A percentile compares a stretch with the other conserved stretches of the same genome.
Evolutionary conservation across 2,329 filamentous ascomycete species (phyloP).

Genomic region (Colletotrichum echinochloae): DNA sequence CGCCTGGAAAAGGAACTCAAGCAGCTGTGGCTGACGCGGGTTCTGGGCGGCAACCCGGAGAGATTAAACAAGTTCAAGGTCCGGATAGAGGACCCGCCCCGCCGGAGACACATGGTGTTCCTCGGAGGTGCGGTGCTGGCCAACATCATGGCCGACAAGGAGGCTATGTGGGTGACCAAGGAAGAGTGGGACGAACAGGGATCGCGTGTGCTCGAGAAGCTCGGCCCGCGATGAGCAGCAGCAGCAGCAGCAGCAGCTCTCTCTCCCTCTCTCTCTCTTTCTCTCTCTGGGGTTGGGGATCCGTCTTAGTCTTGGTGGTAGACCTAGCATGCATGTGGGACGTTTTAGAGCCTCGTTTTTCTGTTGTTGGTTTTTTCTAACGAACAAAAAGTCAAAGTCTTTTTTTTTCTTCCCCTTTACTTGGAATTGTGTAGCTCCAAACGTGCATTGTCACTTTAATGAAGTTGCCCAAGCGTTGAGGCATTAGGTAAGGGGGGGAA

Average conservation of each 20-base stretch:
- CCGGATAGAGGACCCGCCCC: conserved; percentile 95
- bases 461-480: not conserved
- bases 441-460: not conserved
- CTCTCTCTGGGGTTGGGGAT: conserved; percentile 3
- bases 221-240: conserved; percentile 80
- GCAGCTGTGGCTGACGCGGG: conserved; percentile 95
- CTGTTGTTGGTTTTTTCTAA: conserved; percentile 23
- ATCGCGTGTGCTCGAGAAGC: conserved; percentile 84
- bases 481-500: conserved; percentile 4
- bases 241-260: too few species aligned
- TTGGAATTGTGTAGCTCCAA: not conserved
- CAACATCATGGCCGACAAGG: conserved; percentile 99
- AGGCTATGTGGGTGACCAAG: conserved; percentile 99
- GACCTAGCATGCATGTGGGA: conserved; percentile 40
- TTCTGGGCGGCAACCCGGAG: conserved; percentile 91
- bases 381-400: conserved; percentile 39
- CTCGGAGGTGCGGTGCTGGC: conserved; percentile 94
- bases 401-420: too few species aligned
- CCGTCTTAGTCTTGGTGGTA: conserved; percentile 36
- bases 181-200: conserved; percentile 97
- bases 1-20: conserved; percentile 98
- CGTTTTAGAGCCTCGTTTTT: conserved; percentile 38
- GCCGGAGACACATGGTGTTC: conserved; percentile 99
- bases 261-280: not conserved
- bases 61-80: conserved; percentile 99